Percentiles rank a stretch among this genome's conserved stretches.
Evolutionary conservation across 2,329 filamentous ascomycete genomes (phyloP).

Genomic region (Ceratocystis variospora): DNA sequence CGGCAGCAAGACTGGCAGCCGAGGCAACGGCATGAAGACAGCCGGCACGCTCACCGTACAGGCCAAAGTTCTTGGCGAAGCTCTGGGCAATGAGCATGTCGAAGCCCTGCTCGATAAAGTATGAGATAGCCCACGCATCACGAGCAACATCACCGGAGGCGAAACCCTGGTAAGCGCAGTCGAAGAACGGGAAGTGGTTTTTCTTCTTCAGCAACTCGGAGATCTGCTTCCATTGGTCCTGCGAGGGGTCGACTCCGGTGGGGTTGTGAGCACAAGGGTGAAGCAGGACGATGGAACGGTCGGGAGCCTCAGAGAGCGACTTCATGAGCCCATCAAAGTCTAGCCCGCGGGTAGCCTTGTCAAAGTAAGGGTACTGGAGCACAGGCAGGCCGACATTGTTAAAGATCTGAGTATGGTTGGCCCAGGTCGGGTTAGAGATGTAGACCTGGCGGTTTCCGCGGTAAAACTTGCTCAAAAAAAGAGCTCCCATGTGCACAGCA

Average conservation of each 20-base stretch:
- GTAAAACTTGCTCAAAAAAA: conserved; percentile 90
- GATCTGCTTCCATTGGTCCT: conserved; percentile 88
- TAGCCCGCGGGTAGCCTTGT: conserved; percentile 72
- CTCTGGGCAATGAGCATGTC: conserved; percentile 80
- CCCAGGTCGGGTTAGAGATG: conserved; percentile 92
- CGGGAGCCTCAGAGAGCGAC: conserved; percentile 54
- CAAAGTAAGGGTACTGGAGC: conserved; percentile 87
- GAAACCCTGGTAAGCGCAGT: conserved; percentile 95
- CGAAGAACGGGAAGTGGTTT: conserved; percentile 94
- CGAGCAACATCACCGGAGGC: conserved; percentile 75
- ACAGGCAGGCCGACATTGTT: conserved; percentile 69
- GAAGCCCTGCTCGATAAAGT: conserved; percentile 87
- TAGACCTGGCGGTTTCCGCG: conserved; percentile 62
- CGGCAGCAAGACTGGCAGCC: conserved; percentile 37
- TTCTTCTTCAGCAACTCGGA: conserved; percentile 61
- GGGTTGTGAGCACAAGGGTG: conserved; percentile 98
- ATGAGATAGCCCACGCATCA: conserved; percentile 83
- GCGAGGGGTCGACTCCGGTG: conserved; percentile 86
- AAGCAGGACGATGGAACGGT: conserved; percentile 73
- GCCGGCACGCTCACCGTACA: conserved; percentile 91
- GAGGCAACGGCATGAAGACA: conserved; percentile 88
- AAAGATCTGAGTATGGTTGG: conserved; percentile 98
- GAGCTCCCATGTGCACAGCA: conserved; percentile 79
- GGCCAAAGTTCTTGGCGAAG: conserved; percentile 95
- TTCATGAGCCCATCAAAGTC: conserved; percentile 81